Conservation (phyloP, 257 asterid species). For the Euphrasia confusa region DNA sequence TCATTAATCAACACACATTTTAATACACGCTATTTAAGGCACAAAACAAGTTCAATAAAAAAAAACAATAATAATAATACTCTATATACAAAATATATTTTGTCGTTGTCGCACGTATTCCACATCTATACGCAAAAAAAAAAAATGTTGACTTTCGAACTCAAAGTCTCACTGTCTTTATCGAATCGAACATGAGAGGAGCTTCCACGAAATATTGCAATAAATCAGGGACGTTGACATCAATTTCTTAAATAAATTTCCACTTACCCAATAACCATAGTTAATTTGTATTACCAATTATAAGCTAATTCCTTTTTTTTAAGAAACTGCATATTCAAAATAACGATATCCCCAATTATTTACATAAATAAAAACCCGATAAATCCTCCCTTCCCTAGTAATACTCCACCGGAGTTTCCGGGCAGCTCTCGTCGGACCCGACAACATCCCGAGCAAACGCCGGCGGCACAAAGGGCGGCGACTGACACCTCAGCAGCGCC, state of each 20-base stretch:
- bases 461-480: conserved; percentile 39
- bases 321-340: not conserved
- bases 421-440: conserved; percentile 31
- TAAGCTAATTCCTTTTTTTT: not conserved
- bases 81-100: not conserved
- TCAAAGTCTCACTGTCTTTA: not conserved
- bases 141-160: conserved; percentile 19
- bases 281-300: not conserved
- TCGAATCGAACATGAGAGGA: conserved; percentile 6
- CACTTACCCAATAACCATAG: too few relatives aligned
- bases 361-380: conserved; percentile 18
- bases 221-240: not conserved
- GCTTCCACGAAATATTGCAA: conserved; percentile 7
- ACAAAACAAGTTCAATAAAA: not conserved
- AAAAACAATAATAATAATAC: too few relatives aligned
- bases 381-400: conserved; percentile 19
- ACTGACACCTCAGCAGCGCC: conserved; percentile 48
- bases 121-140: conserved; percentile 13
- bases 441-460: conserved; percentile 22
- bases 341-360: conserved; percentile 14
- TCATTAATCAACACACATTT: not conserved
- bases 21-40: not conserved
- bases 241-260: not conserved
- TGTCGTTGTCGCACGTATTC: conserved; percentile 23
- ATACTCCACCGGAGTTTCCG: conserved; percentile 36